Percentiles rank a stretch among this genome's conserved stretches.
Evolutionary conservation across 2,329 filamentous ascomycete species (phyloP).

Genomic region (Paraphoma sp.): DNA sequence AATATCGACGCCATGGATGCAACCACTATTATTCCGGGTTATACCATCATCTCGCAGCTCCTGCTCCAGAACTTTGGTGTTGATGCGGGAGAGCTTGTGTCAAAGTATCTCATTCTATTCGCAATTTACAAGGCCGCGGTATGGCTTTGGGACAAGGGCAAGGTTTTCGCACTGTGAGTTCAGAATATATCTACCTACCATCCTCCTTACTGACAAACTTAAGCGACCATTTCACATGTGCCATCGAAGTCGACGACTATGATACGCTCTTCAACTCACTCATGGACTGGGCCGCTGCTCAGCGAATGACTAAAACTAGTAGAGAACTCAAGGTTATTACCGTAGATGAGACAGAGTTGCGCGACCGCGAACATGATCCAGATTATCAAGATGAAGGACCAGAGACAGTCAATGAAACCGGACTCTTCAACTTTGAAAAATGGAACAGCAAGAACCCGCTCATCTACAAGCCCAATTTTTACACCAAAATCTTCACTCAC

Average conservation of each 20-base stretch:
- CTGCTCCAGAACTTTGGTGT: neutral
- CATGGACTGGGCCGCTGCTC: conserved; percentile 53
- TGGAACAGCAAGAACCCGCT: conserved; percentile 57
- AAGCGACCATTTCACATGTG: conserved; percentile 48
- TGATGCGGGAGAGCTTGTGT: neutral
- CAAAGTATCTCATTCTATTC: neutral
- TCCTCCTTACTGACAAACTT: no score
- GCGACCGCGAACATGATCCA: neutral
- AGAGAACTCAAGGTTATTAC: conserved; percentile 47
- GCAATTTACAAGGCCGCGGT: neutral
- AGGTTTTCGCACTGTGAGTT: neutral
- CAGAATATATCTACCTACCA: neutral
- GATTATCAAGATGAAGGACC: conserved; percentile 31
- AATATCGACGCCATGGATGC: neutral
- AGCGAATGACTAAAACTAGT: conserved; percentile 46
- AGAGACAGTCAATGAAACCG: conserved; percentile 47
- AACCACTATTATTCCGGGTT: neutral
- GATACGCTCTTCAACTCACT: conserved; percentile 53
- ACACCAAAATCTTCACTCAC: conserved; percentile 53
- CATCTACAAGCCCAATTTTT: conserved; percentile 58
- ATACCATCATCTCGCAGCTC: neutral
- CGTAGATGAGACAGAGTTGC: neutral
- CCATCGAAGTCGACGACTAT: conserved; percentile 52
- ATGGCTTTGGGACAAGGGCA: no score
- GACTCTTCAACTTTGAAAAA: conserved; percentile 58